Conservation (phyloP, 2,329 filamentous ascomycete species). For the Colletotrichum tabaci region DNA sequence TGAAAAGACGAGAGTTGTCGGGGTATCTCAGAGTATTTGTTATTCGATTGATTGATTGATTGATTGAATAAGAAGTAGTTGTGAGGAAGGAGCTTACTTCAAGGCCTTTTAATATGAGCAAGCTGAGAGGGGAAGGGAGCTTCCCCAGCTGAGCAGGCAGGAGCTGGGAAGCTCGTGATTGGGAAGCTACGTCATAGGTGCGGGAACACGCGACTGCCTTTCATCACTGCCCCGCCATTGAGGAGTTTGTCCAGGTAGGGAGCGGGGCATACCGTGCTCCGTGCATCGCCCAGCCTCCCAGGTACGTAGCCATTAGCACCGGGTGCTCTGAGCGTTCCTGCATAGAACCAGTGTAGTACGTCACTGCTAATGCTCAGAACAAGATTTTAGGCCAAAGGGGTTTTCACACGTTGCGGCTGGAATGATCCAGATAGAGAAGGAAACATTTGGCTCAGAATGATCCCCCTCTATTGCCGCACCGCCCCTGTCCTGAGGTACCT, state of each 20-base stretch:
- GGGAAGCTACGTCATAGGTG: slow-evolving; percentile 43
- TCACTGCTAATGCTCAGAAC: slow-evolving; percentile 36
- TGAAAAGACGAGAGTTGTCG: slow-evolving; percentile 18
- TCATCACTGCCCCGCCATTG: slow-evolving; percentile 42
- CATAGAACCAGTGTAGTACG: slow-evolving; percentile 38
- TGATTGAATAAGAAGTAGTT: slow-evolving; percentile 12
- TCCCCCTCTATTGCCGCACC: slow-evolving; percentile 5
- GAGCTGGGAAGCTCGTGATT: slow-evolving; percentile 41
- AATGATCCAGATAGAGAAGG: slow-evolving; percentile 37
- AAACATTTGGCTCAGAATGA: slow-evolving; percentile 6
- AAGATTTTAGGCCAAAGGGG: slow-evolving; percentile 34
- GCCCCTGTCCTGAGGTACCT: slow-evolving; percentile 19
- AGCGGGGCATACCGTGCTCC: slow-evolving; percentile 37
- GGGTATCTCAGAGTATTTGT: slow-evolving; percentile 28
- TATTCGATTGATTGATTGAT: slow-evolving; percentile 18
- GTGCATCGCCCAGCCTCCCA: slow-evolving; percentile 26
- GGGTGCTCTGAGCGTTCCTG: slow-evolving; percentile 41
- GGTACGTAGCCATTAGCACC: slow-evolving; percentile 39
- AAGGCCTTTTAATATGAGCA: slow-evolving; percentile 28
- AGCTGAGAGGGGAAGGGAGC: slow-evolving; percentile 34
- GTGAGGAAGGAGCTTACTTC: slow-evolving; percentile 1
- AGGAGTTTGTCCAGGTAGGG: slow-evolving; percentile 37
- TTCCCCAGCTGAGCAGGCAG: slow-evolving; percentile 31
- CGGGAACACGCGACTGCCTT: slow-evolving; percentile 42
- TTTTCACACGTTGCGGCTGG: slow-evolving; percentile 39